Percentiles rank a stretch among this genome's conserved stretches.
phyloP scores from a whole-genome alignment of 2,329 filamentous ascomycete genomes.

The Magnaporthales sp. region DNA sequence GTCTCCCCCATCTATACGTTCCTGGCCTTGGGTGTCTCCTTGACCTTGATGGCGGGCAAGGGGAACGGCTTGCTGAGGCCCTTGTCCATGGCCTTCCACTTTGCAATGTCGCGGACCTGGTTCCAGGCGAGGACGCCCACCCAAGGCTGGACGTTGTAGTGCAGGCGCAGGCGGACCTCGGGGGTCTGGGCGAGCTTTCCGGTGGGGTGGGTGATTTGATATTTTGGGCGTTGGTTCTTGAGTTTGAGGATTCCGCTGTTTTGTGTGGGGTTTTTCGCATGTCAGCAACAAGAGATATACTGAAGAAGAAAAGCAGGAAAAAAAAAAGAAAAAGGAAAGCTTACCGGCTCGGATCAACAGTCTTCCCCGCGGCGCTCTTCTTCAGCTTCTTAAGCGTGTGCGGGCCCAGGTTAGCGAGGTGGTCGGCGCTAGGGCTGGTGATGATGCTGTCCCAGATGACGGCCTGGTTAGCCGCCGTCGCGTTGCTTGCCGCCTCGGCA shows the following conservation, averaged over 20 bases:
- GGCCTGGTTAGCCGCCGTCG: slow-evolving; percentile 53
- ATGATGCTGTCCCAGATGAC: slow-evolving; percentile 97
- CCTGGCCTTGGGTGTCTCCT: slow-evolving; percentile 23
- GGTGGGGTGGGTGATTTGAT: slow-evolving; percentile 87
- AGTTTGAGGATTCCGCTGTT: slow-evolving; percentile 64
- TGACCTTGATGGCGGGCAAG: slow-evolving; percentile 58
- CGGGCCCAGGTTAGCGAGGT: slow-evolving; percentile 52
- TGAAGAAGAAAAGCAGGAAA: background rate
- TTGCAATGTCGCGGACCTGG: slow-evolving; percentile 42
- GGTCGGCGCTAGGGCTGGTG: slow-evolving; percentile 58
- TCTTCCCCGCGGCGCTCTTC: slow-evolving; percentile 50
- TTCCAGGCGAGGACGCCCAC: slow-evolving; percentile 85
- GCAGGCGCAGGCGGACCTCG: slow-evolving; percentile 70
- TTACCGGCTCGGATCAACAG: slow-evolving; percentile 48
- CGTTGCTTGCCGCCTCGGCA: slow-evolving; percentile 17
- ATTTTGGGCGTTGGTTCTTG: slow-evolving; percentile 84
- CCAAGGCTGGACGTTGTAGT: slow-evolving; percentile 98
- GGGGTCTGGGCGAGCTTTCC: slow-evolving; percentile 66
- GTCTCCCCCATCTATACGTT: background rate
- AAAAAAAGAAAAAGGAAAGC: slow-evolving; percentile 9
- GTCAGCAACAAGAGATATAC: background rate
- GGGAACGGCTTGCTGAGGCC: slow-evolving; percentile 57
- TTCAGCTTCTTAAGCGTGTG: slow-evolving; percentile 53
- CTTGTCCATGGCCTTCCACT: slow-evolving; percentile 57
- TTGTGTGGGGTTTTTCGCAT: slow-evolving; percentile 3